A percentile compares a stretch with the other conserved stretches of the same genome.
phyloP scores from a whole-genome alignment of 257 asterid genomes.

The Cordia subcordata region DNA sequence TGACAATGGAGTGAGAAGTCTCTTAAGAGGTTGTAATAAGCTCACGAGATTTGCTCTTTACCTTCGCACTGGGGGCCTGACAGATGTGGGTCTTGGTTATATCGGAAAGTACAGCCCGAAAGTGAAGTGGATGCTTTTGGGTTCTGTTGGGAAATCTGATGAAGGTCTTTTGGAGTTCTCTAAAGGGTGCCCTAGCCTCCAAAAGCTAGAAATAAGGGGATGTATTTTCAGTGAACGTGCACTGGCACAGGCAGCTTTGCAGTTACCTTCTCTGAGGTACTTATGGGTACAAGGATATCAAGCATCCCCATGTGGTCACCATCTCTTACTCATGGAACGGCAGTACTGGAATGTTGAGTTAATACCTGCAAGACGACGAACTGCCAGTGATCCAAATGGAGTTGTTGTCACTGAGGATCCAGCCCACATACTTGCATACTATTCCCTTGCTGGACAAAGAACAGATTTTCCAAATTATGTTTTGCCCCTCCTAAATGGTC shows the following conservation, averaged over 20 bases:
- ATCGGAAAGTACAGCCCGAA: constrained; percentile 66
- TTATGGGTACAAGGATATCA: constrained; percentile 87
- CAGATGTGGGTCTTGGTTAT: constrained; percentile 69
- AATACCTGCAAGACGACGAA: constrained; percentile 58
- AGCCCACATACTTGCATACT: constrained; percentile 81
- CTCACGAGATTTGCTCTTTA: constrained; percentile 76
- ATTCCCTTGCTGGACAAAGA: constrained; percentile 86
- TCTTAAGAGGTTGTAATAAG: constrained; percentile 54
- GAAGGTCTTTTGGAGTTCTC: constrained; percentile 75
- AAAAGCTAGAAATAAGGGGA: constrained; percentile 80
- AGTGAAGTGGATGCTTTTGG: constrained; percentile 88
- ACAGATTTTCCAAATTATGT: constrained; percentile 68
- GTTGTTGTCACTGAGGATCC: constrained; percentile 43
- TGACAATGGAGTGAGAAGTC: constrained; percentile 71
- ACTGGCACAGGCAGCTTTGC: constrained; percentile 51
- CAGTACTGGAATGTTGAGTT: constrained; percentile 80
- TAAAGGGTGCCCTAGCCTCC: constrained; percentile 73
- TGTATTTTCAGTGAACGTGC: constrained; percentile 81
- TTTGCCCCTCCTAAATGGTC: constrained; percentile 27
- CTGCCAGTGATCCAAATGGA: constrained; percentile 17
- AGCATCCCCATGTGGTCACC: constrained; percentile 41
- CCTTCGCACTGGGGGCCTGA: constrained; percentile 70
- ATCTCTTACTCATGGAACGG: constrained; percentile 56
- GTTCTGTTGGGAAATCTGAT: constrained; percentile 73
- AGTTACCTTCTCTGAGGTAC: constrained; percentile 52